These are phyloP conservation scores for Hemisphaericaspora xylofermentans DNA, from an alignment of 1,139 yeast genomes.

Conservation along the genomic window DNA sequence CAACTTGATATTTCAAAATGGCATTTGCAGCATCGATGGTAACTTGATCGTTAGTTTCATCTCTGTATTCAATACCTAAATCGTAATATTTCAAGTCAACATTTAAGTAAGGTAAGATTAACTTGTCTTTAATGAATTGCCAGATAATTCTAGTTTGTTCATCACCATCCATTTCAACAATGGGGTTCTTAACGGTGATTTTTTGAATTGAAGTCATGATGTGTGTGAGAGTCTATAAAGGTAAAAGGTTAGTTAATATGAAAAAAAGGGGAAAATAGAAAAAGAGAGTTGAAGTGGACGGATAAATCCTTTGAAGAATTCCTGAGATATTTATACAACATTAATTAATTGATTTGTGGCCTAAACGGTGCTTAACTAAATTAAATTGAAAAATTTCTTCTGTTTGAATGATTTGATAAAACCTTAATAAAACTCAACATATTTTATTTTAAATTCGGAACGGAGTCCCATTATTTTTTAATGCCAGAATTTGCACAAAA, in stretches of 20 bases:
- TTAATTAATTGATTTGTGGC: not conserved
- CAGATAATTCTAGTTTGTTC: slow-evolving; percentile 94
- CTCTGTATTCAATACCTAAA: slow-evolving; percentile 81
- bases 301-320: not conserved
- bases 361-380: too few species aligned
- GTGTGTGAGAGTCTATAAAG: not conserved
- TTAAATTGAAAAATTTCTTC: not conserved
- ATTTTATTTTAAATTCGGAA: too few species aligned
- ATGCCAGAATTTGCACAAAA: not conserved
- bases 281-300: not conserved
- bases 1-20: slow-evolving; percentile 83
- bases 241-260: not conserved
- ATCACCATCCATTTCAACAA: slow-evolving; percentile 96
- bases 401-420: too few species aligned
- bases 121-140: slow-evolving; percentile 78
- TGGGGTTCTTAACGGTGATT: slow-evolving; percentile 80
- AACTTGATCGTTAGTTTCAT: slow-evolving; percentile 82
- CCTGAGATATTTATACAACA: not conserved
- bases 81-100: slow-evolving; percentile 91
- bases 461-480: not conserved
- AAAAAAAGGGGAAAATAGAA: not conserved
- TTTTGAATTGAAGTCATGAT: slow-evolving; percentile 31
- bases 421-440: too few species aligned
- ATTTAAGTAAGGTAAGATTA: slow-evolving; percentile 81
- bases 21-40: slow-evolving; percentile 91